phyloP scores from a whole-genome alignment of 2,329 filamentous ascomycete genomes.

The Colletotrichum euphorbiae region DNA sequence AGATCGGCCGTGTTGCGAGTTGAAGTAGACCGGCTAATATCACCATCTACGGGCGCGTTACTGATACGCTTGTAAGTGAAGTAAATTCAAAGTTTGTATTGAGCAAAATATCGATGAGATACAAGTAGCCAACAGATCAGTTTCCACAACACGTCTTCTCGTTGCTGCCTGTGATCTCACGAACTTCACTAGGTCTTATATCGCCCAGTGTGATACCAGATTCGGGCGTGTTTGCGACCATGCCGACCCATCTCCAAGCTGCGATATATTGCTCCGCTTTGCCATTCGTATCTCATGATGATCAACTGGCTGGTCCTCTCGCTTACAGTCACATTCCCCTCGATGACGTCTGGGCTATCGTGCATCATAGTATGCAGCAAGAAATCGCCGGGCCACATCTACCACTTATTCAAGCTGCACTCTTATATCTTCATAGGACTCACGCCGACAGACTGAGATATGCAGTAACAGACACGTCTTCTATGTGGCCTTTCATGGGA shows the following conservation, averaged over 20 bases:
- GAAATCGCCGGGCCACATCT: neutral
- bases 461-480: conserved; percentile 46
- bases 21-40: neutral
- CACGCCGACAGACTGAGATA: neutral
- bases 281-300: neutral
- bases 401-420: conserved; percentile 7
- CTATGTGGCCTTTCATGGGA: conserved; percentile 52
- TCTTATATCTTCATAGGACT: neutral
- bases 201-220: neutral
- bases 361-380: neutral
- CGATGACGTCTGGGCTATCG: neutral
- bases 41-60: neutral
- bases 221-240: neutral
- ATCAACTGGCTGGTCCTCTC: neutral
- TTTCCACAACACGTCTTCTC: neutral
- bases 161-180: neutral
- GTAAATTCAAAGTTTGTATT: too few species aligned
- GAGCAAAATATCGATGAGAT: too few species aligned
- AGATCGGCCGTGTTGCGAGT: neutral
- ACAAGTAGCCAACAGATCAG: neutral
- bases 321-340: neutral
- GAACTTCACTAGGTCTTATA: neutral
- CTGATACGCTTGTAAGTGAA: neutral
- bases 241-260: conserved; percentile 1
- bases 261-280: conserved; percentile 1